phyloP scores from a whole-genome alignment of 768 basidiomycete genomes.

The Pisolithus albus region DNA sequence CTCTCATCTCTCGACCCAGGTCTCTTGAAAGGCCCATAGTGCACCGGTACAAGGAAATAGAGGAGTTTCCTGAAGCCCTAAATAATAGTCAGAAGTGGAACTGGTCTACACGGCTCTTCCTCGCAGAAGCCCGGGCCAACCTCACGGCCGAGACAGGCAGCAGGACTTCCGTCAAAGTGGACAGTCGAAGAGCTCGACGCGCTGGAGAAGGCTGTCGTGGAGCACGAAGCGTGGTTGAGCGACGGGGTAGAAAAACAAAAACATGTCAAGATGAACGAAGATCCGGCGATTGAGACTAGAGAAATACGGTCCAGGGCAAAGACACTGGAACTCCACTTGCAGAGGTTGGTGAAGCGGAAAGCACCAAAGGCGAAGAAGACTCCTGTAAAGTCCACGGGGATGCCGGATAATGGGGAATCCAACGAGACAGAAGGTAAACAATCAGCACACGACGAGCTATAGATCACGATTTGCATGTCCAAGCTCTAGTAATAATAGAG shows the following conservation, averaged over 20 bases:
- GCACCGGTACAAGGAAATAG: slow-evolving; percentile 83
- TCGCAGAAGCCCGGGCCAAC: slow-evolving; percentile 70
- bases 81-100: slow-evolving; percentile 83
- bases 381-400: slow-evolving; percentile 16
- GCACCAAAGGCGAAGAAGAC: slow-evolving; percentile 57
- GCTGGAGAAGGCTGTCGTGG: slow-evolving; percentile 69
- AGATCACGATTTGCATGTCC: slow-evolving; percentile 7
- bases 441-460: slow-evolving; percentile 25
- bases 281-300: slow-evolving; percentile 78
- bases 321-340: slow-evolving; percentile 68
- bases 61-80: slow-evolving; percentile 75
- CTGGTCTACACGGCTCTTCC: slow-evolving; percentile 84
- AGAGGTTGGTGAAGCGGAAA: slow-evolving; percentile 62
- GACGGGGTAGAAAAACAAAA: slow-evolving; percentile 81
- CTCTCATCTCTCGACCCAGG: slow-evolving; percentile 34
- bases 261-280: slow-evolving; percentile 59
- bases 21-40: slow-evolving; percentile 74
- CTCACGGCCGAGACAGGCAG: slow-evolving; percentile 56
- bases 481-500: too few species aligned
- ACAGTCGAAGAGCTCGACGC: slow-evolving; percentile 78
- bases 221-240: slow-evolving; percentile 80
- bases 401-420: slow-evolving; percentile 11
- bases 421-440: slow-evolving; percentile 13
- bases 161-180: slow-evolving; percentile 68
- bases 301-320: slow-evolving; percentile 85